Conservation (phyloP, 805 yeast species). For the Candida tibetensis region DNA sequence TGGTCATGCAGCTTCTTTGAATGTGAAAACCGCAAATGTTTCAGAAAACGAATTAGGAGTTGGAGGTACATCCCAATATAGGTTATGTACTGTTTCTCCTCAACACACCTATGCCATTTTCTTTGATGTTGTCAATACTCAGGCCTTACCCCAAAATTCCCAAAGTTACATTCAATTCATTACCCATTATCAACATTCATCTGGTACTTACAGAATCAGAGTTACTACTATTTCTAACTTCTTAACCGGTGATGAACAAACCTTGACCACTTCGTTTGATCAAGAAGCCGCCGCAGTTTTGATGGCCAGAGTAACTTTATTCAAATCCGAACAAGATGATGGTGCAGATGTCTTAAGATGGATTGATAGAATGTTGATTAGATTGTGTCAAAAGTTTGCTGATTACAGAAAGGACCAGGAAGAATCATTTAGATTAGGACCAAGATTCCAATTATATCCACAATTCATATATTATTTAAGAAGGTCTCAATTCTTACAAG, state of each 20-base stretch:
- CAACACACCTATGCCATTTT: conserved; percentile 84
- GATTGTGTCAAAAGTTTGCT: conserved; percentile 89
- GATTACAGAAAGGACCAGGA: conserved; percentile 89
- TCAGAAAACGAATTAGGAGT: conserved; percentile 92
- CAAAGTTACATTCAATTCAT: conserved; percentile 73
- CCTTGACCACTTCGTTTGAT: conserved; percentile 72
- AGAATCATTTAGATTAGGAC: conserved; percentile 75
- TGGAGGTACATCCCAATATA: conserved; percentile 90
- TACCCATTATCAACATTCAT: conserved; percentile 93
- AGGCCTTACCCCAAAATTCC: conserved; percentile 46
- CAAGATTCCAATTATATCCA: conserved; percentile 84
- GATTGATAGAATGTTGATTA: conserved; percentile 89
- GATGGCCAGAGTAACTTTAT: conserved; percentile 87
- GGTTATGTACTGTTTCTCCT: conserved; percentile 80
- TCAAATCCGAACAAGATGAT: conserved; percentile 74
- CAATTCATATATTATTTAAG: conserved; percentile 95
- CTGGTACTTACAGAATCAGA: conserved; percentile 83
- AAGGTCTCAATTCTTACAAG: conserved; percentile 93
- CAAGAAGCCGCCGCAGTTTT: conserved; percentile 98
- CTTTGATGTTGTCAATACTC: conserved; percentile 66
- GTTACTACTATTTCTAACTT: conserved; percentile 78
- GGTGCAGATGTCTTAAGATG: conserved; percentile 92
- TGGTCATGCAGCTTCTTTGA: conserved; percentile 84
- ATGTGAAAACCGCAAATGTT: conserved; percentile 66
- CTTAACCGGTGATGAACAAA: conserved; percentile 49